phyloP scores from a whole-genome alignment of 495 filamentous ascomycete species.

The Podospora pseudopauciseta region DNA sequence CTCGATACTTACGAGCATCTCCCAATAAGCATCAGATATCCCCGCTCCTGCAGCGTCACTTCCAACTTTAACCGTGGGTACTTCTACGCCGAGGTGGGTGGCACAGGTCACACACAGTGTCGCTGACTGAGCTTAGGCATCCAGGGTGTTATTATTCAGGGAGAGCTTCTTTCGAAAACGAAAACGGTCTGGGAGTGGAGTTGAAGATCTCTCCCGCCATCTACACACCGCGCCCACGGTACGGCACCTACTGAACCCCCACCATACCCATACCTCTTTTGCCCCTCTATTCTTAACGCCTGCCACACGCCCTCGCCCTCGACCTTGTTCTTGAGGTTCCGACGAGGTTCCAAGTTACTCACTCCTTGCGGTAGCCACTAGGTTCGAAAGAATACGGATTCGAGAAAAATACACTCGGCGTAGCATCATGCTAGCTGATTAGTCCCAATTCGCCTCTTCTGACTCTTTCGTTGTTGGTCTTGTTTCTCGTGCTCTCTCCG shows the following conservation, averaged over 20 bases:
- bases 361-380: neutral
- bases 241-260: neutral
- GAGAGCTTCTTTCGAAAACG: conserved; percentile 3
- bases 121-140: neutral
- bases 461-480: neutral
- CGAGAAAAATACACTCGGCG: neutral
- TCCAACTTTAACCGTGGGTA: too few species aligned
- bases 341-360: neutral
- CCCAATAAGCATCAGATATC: neutral
- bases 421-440: neutral
- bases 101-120: neutral
- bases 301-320: neutral
- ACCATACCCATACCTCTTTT: neutral
- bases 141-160: neutral
- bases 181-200: neutral
- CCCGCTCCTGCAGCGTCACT: too few species aligned
- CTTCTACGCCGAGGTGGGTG: neutral
- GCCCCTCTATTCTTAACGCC: neutral
- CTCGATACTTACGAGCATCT: neutral
- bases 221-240: neutral
- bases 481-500: neutral
- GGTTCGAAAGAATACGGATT: neutral
- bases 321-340: neutral
- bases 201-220: neutral
- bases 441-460: conserved; percentile 1